phyloP scores from a whole-genome alignment of 2,329 filamentous ascomycete genomes.

The Mollisiaceae sp. region DNA sequence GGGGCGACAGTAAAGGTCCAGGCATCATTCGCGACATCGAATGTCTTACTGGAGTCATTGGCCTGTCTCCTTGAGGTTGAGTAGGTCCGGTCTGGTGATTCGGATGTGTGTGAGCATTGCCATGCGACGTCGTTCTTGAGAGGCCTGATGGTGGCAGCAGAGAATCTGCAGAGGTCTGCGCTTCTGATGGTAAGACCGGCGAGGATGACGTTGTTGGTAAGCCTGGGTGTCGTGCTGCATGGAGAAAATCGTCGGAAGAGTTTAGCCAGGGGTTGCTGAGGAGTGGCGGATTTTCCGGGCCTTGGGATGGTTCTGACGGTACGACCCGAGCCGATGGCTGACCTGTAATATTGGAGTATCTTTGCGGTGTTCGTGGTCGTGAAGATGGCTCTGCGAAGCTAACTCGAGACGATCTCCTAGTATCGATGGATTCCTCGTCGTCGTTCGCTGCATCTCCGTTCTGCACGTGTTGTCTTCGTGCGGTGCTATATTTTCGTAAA shows the following conservation, averaged over 20 bases:
- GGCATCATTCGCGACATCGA: conserved; percentile 59
- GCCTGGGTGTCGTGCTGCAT: conserved; percentile 32
- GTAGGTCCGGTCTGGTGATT: conserved; percentile 40
- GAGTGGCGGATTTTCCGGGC: conserved; percentile 32
- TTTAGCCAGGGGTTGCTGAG: conserved; percentile 39
- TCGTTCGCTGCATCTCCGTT: conserved; percentile 33
- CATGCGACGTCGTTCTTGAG: conserved; percentile 37
- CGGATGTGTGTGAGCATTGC: conserved; percentile 38
- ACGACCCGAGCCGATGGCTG: conserved; percentile 29
- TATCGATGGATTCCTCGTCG: conserved; percentile 20
- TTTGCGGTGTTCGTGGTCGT: conserved; percentile 33
- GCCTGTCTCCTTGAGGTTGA: conserved; percentile 46
- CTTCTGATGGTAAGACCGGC: conserved; percentile 40
- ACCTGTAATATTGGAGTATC: conserved; percentile 34
- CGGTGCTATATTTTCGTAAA: conserved; percentile 23
- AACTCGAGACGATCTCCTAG: conserved; percentile 38
- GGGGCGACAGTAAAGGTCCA: conserved; percentile 62
- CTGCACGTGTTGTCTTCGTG: conserved; percentile 23
- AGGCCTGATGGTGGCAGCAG: conserved; percentile 34
- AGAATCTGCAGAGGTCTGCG: conserved; percentile 34
- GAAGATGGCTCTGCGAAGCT: conserved; percentile 35
- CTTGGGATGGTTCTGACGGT: conserved; percentile 17
- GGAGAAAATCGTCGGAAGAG: conserved; percentile 32
- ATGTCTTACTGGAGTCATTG: conserved; percentile 50
- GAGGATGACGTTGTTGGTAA: conserved; percentile 35